Evolutionary conservation across 768 basidiomycete genomes (phyloP), one percentile per base, ranked within the genome.

Genomic region (Grammothele lineata): DNA sequence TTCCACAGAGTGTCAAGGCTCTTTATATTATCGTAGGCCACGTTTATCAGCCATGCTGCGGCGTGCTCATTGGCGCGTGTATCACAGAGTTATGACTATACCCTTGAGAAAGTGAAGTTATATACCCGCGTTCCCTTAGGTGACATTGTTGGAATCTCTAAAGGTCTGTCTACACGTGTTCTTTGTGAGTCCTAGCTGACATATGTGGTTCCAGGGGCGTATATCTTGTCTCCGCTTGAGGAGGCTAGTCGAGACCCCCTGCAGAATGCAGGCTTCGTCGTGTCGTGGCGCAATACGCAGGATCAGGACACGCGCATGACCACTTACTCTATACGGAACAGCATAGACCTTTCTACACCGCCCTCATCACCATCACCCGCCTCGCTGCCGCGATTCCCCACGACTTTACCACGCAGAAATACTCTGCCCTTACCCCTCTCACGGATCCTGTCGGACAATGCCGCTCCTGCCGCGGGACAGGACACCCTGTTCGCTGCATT

Each of bases 151-250:
- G 69, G 73, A 18, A 83, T 99, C 17, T 79, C 77, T 42, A 90
- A 87, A 77, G 95, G 92, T 85, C 32, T 14, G 62, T 49, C 1
- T 5, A 10, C 10, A 32, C 27, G 32, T 17, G 17, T 17, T 36
- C 35, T 19, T 15, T 14, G n/a, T 4, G 5, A 3, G 22, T 26
- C 14, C 7, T 14, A n/a, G 10, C 12, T 23, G 8, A 34, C n/a
- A 2, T 35, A 12, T 35, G 18, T 34, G 22, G 32, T 17, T 5
- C 4, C 45, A 93, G 94, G 94, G n/a, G 83, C 90, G 37, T 99
- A 98, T 62, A 97, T 98, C 50, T 68, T 97, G 34, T 96, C 94
- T 1, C 85, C 94, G 2, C 73, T 98, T 2, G 92, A 97, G 66
- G 92, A 95, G 63, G 83, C 90, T 0, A 92, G 90, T 55, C 81